Conservation (phyloP, 345 rosid genomes). For the Stellera chamaejasme region DNA sequence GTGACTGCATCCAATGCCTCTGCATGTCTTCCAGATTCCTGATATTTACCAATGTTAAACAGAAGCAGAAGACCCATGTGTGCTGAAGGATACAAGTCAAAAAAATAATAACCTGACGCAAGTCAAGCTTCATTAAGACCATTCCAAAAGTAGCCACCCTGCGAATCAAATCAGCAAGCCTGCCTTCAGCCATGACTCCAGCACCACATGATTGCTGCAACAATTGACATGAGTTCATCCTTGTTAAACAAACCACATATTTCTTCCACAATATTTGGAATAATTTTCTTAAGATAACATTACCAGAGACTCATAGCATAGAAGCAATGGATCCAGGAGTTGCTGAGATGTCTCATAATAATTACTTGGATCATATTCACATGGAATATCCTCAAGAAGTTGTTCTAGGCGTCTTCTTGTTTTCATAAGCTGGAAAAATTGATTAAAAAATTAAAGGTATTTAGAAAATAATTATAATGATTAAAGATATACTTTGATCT, state of each 20-base stretch:
- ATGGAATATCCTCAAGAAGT: conserved; percentile 89
- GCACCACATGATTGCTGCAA: conserved; percentile 83
- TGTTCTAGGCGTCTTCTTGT: conserved; percentile 71
- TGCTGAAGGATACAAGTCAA: conserved; percentile 1
- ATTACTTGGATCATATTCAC: conserved; percentile 69
- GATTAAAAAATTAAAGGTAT: neutral
- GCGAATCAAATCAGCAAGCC: conserved; percentile 86
- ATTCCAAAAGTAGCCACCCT: conserved; percentile 88
- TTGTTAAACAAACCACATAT: neutral
- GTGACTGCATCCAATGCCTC: conserved; percentile 85
- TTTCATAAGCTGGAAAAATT: conserved; percentile 66
- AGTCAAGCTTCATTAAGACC: conserved; percentile 91
- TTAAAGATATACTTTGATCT: too few species aligned
- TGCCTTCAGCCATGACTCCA: conserved; percentile 85
- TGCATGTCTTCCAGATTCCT: conserved; percentile 92
- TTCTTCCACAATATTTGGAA: neutral
- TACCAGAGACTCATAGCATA: conserved; percentile 89
- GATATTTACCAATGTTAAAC: conserved; percentile 17
- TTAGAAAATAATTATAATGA: neutral
- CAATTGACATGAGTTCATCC: conserved; percentile 7
- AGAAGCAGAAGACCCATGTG: neutral
- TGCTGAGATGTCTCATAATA: conserved; percentile 81
- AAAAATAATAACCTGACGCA: conserved; percentile 69
- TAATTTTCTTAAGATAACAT: neutral
- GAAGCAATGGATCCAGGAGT: conserved; percentile 74